phyloP scores from a whole-genome alignment of 208 protist genomes.

The Leishmania mexicana region DNA sequence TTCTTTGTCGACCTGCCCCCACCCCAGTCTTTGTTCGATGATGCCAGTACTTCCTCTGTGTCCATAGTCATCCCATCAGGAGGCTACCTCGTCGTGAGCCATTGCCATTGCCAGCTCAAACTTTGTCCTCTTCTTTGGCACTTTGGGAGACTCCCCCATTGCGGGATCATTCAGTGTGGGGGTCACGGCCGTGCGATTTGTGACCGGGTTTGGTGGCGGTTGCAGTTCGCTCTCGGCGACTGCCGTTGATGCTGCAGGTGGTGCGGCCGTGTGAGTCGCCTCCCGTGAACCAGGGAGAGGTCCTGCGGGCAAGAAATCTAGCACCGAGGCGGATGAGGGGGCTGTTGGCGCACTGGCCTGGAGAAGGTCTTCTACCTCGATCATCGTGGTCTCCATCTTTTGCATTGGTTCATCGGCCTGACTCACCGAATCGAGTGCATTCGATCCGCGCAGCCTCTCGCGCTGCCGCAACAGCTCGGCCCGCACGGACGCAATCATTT shows the following conservation, averaged over 20 bases:
- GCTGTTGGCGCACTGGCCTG: background rate
- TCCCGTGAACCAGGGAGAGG: background rate
- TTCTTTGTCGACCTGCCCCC: background rate
- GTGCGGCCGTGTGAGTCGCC: background rate
- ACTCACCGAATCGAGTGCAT: background rate
- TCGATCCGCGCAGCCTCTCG: constrained; percentile 10
- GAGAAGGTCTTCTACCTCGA: constrained; percentile 30
- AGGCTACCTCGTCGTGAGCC: constrained; percentile 1
- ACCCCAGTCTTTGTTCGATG: background rate
- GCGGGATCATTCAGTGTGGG: background rate
- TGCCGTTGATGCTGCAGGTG: no score
- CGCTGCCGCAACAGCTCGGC: constrained; percentile 33
- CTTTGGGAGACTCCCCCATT: background rate
- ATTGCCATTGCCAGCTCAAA: constrained; percentile 26
- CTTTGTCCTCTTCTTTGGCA: constrained; percentile 28
- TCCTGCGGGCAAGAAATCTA: constrained; percentile 17
- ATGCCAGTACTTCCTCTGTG: background rate
- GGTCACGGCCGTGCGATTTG: background rate
- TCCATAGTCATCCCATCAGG: background rate
- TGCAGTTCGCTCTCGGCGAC: background rate
- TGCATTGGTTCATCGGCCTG: background rate
- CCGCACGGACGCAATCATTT: constrained; percentile 32
- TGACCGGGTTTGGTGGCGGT: background rate
- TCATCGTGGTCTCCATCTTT: constrained; percentile 16
- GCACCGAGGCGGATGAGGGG: background rate